Conservation (phyloP, 2,329 filamentous ascomycete genomes). For the Alternaria conjuncta region DNA sequence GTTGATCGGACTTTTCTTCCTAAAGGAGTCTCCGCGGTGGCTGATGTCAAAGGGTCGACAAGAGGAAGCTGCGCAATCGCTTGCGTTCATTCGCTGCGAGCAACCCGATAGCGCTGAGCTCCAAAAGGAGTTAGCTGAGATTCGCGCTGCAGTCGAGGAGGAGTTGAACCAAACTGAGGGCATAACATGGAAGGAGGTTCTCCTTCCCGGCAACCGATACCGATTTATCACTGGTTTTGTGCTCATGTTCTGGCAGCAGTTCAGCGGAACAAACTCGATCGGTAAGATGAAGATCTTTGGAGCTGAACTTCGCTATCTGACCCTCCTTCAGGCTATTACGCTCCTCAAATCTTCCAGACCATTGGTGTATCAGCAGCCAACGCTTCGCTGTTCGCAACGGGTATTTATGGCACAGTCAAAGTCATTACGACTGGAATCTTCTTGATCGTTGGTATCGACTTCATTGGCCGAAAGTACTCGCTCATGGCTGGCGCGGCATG, state of each 20-base stretch:
- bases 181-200: constrained; percentile 46
- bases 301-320: constrained; percentile 39
- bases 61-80: constrained; percentile 67
- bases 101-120: constrained; percentile 45
- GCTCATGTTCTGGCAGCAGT: constrained; percentile 82
- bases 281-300: constrained; percentile 30
- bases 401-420: constrained; percentile 77
- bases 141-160: constrained; percentile 69
- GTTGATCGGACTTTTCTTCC: constrained; percentile 51
- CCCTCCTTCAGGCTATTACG: constrained; percentile 64
- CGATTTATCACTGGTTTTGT: constrained; percentile 74
- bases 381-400: constrained; percentile 11
- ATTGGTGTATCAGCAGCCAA: constrained; percentile 63
- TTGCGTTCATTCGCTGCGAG: constrained; percentile 11
- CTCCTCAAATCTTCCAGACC: constrained; percentile 70
- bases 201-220: constrained; percentile 63
- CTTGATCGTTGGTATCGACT: constrained; percentile 73
- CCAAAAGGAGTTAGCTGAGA: constrained; percentile 68
- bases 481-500: constrained; percentile 69
- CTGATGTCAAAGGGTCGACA: constrained; percentile 51
- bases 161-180: constrained; percentile 69
- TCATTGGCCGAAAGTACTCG: constrained; percentile 66
- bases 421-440: constrained; percentile 72
- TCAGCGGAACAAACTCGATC: constrained; percentile 74
- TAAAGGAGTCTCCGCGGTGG: constrained; percentile 55